Conservation (phyloP, 108 stramenopile species). For the Pseudonitzschia multistriata region DNA sequence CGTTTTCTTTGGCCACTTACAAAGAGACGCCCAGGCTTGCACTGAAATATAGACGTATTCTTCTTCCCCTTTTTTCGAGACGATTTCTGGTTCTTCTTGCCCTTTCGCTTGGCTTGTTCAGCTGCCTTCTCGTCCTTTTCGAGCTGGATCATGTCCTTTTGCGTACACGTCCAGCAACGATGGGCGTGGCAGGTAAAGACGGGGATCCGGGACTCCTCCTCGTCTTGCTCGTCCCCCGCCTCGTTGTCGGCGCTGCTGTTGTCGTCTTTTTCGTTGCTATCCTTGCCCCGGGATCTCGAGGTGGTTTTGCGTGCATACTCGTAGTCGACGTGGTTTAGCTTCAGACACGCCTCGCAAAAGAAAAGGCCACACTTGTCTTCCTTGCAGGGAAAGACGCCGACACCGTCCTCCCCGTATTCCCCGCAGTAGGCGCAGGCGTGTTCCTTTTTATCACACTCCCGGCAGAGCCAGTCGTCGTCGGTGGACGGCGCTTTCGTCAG, state of each 20-base stretch:
- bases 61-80: conserved; percentile 34
- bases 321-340: conserved; percentile 46
- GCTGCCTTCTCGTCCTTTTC: conserved; percentile 34
- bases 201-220: conserved; percentile 24
- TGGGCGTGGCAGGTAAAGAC: conserved; percentile 89
- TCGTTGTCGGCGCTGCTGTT: conserved; percentile 13
- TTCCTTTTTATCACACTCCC: conserved; percentile 47
- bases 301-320: neutral
- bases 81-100: conserved; percentile 10
- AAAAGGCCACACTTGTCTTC: conserved; percentile 62
- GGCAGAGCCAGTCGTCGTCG: conserved; percentile 67
- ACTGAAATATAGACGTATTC: conserved; percentile 25
- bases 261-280: conserved; percentile 1
- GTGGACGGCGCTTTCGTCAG: conserved; percentile 44
- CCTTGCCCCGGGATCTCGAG: neutral
- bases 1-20: conserved; percentile 40
- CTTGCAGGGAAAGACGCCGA: conserved; percentile 59
- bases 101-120: neutral
- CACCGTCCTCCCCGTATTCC: conserved; percentile 60
- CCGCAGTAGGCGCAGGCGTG: conserved; percentile 68
- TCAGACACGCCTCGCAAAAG: conserved; percentile 68
- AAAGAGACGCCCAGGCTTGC: conserved; percentile 39
- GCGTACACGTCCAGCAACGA: conserved; percentile 87
- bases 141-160: conserved; percentile 32
- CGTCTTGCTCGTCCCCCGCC: conserved; percentile 26